Percentiles rank a stretch among this genome's conserved stretches.
phyloP scores from a whole-genome alignment of 768 basidiomycete species.

The Arthromyces matolae region DNA sequence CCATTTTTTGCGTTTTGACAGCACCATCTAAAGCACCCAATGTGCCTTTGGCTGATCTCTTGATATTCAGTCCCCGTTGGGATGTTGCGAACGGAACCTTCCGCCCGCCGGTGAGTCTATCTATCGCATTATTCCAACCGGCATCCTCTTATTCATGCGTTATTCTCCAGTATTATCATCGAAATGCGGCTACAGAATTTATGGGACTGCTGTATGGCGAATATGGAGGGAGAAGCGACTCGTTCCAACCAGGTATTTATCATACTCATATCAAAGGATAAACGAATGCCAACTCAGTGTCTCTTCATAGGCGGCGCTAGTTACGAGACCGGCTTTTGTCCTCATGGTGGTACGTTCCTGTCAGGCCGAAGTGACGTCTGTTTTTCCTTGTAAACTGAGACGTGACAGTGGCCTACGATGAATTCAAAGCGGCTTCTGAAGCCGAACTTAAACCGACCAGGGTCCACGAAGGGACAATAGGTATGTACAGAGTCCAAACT shows the following conservation, averaged over 20 bases:
- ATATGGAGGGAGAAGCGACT: conserved; percentile 61
- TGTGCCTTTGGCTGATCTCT: conserved; percentile 58
- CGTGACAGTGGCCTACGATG: conserved; percentile 56
- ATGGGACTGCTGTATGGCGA: conserved; percentile 63
- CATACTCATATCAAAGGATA: not conserved
- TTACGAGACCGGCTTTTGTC: conserved; percentile 62
- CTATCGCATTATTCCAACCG: not conserved
- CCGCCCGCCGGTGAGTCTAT: conserved; percentile 47
- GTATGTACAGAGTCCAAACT: conserved; percentile 35
- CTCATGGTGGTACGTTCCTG: conserved; percentile 56
- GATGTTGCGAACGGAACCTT: conserved; percentile 58
- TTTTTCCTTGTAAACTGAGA: too few relatives aligned
- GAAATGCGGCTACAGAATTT: conserved; percentile 60
- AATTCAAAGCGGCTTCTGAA: conserved; percentile 55
- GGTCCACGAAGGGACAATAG: conserved; percentile 50
- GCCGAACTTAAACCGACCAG: conserved; percentile 47
- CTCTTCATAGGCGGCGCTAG: conserved; percentile 44
- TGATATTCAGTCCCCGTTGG: conserved; percentile 64
- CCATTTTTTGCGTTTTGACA: conserved; percentile 66
- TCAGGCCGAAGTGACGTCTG: too few relatives aligned
- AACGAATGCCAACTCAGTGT: not conserved
- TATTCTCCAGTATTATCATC: conserved; percentile 51
- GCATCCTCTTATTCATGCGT: not conserved
- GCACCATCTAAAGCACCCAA: conserved; percentile 57
- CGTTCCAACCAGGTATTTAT: conserved; percentile 49